Percentiles rank a stretch among this genome's conserved stretches.
Conservation (phyloP, 176 grass and related monocot species). For the Phoenix dactylifera region DNA sequence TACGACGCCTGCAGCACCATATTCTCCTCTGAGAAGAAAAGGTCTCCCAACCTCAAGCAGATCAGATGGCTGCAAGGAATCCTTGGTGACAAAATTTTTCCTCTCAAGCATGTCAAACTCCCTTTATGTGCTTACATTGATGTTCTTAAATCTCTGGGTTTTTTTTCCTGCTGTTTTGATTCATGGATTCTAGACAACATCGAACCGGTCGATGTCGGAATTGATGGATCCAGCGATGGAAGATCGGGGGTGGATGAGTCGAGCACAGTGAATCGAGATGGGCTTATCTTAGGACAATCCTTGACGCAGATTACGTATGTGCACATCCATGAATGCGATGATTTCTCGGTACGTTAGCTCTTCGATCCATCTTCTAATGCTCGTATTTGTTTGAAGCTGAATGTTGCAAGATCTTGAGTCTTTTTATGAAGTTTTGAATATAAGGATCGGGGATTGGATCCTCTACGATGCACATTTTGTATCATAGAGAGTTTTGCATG, state of each 20-base stretch:
- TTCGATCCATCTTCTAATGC: neutral
- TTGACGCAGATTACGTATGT: slow-evolving; percentile 62
- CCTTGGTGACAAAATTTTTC: slow-evolving; percentile 27
- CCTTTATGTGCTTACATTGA: neutral
- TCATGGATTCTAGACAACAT: slow-evolving; percentile 29
- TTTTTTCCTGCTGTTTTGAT: too few relatives aligned
- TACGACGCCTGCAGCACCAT: slow-evolving; percentile 61
- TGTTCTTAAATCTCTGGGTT: neutral
- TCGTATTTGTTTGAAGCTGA: too few relatives aligned
- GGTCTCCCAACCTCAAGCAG: slow-evolving; percentile 19
- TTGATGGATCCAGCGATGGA: slow-evolving; percentile 35
- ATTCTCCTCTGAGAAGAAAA: slow-evolving; percentile 33
- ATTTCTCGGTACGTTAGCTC: slow-evolving; percentile 52
- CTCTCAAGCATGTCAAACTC: neutral
- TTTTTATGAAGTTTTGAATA: neutral
- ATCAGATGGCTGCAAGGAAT: slow-evolving; percentile 49
- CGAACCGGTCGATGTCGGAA: slow-evolving; percentile 58
- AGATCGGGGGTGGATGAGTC: slow-evolving; percentile 22
- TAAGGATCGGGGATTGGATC: too few relatives aligned
- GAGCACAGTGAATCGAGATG: slow-evolving; percentile 14
- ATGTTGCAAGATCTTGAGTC: neutral
- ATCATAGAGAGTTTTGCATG: too few relatives aligned
- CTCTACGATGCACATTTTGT: too few relatives aligned
- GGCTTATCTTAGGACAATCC: slow-evolving; percentile 33
- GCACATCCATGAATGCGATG: slow-evolving; percentile 56